phyloP scores from a whole-genome alignment of 129 eudicot species.

The Apium graveolens region DNA sequence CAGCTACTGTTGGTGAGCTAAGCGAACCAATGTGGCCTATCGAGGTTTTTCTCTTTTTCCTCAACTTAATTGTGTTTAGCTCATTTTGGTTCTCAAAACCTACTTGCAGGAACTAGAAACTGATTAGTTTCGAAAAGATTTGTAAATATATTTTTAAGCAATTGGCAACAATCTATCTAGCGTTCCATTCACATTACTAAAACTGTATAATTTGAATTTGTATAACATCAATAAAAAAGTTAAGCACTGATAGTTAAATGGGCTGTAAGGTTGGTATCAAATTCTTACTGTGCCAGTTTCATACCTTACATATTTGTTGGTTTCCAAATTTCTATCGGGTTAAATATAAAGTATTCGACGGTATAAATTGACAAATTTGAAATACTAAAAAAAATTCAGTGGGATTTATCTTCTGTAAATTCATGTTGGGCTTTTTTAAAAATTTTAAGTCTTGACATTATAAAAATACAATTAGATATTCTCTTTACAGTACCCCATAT shows the following conservation, averaged over 20 bases:
- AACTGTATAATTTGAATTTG: background rate
- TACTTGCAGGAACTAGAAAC: background rate
- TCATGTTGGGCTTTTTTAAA: background rate
- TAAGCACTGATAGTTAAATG: background rate
- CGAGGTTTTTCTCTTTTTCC: slow-evolving; percentile 44
- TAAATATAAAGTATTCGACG: background rate
- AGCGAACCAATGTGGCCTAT: slow-evolving; percentile 99
- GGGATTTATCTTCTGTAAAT: background rate
- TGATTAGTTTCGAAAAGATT: background rate
- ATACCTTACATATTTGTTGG: background rate
- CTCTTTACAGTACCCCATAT: background rate
- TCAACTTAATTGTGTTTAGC: background rate
- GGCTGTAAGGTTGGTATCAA: background rate
- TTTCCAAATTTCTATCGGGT: background rate
- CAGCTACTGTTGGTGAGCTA: slow-evolving; percentile 99
- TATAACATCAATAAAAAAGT: background rate
- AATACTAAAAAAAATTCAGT: background rate
- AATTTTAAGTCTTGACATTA: background rate
- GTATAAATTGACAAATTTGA: background rate
- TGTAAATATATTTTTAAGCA: background rate
- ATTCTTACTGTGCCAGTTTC: background rate
- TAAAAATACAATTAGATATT: background rate
- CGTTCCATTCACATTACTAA: background rate
- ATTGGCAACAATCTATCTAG: background rate
- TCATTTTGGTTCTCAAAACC: background rate